Conservation (phyloP, 108 stramenopile genomes). For the Cyclotella baltica region DNA sequence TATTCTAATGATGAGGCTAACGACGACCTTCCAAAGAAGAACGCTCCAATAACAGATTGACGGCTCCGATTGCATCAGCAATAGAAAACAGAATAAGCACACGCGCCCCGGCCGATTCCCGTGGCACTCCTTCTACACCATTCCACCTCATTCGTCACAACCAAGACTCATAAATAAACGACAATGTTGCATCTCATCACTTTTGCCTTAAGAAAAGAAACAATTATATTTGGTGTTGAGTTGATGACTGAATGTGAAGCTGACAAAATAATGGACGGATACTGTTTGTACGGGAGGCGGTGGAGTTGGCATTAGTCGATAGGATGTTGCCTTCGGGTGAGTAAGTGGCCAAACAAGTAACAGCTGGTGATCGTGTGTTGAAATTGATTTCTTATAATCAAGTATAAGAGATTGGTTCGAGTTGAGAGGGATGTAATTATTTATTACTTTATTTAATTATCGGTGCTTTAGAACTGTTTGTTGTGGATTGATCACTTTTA, state of each 20-base stretch:
- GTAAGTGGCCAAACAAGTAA: conserved; percentile 76
- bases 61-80: too few species aligned
- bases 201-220: conserved; percentile 35
- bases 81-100: not conserved
- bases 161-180: conserved; percentile 16
- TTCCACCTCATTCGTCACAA: conserved; percentile 2
- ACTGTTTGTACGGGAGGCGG: conserved; percentile 75
- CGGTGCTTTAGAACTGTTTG: too few species aligned
- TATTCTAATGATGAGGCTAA: too few species aligned
- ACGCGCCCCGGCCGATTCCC: conserved; percentile 12
- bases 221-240: conserved; percentile 45
- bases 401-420: too few species aligned
- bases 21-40: too few species aligned
- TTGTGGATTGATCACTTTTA: too few species aligned
- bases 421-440: too few species aligned
- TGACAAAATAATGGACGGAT: conserved; percentile 50
- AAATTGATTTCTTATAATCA: conserved; percentile 48
- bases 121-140: not conserved
- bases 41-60: too few species aligned
- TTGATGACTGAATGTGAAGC: conserved; percentile 54
- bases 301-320: conserved; percentile 74
- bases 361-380: conserved; percentile 77
- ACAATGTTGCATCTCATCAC: conserved; percentile 39
- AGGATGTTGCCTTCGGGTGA: conserved; percentile 79
- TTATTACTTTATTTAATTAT: too few species aligned